These are phyloP conservation scores for Trypanosoma vivax DNA, from an alignment of 208 protist genomes.

Conservation along the genomic window DNA sequence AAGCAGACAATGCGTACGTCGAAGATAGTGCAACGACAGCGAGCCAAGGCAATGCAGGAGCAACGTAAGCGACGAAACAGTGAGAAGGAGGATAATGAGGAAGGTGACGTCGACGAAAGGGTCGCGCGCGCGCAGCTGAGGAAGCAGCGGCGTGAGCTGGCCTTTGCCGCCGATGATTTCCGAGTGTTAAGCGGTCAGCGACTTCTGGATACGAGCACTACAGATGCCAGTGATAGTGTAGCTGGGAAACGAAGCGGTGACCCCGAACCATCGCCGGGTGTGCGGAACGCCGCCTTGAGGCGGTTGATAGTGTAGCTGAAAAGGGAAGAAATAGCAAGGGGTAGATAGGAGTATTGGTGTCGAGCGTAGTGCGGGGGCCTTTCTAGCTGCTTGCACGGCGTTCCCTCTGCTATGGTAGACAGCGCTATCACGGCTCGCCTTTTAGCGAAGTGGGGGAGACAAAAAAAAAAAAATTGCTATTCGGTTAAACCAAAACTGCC, in stretches of 20 bases:
- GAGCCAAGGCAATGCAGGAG: conserved; percentile 18
- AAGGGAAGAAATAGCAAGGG: neutral
- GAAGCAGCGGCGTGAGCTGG: conserved; percentile 35
- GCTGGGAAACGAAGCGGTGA: neutral
- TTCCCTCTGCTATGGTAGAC: conserved; percentile 9
- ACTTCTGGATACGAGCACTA: too few relatives aligned
- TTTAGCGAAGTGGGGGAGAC: neutral
- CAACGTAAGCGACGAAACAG: conserved; percentile 20
- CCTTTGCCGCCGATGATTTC: conserved; percentile 40
- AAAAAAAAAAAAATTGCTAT: neutral
- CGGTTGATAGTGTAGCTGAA: conserved; percentile 24
- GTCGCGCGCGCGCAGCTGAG: conserved; percentile 20
- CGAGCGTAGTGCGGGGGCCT: too few relatives aligned
- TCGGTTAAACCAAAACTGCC: neutral
- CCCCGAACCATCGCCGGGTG: neutral
- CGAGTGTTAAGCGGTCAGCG: conserved; percentile 23
- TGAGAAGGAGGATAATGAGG: conserved; percentile 38
- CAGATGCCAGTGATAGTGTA: neutral
- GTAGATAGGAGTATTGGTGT: too few relatives aligned
- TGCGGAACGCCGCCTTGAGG: conserved; percentile 33
- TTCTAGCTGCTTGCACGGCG: too few relatives aligned
- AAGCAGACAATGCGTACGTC: conserved; percentile 82
- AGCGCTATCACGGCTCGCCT: neutral
- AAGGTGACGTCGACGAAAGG: conserved; percentile 36
- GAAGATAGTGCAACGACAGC: conserved; percentile 48